A percentile compares a stretch with the other conserved stretches of the same genome.
phyloP scores from a whole-genome alignment of 768 basidiomycete species.

The Sistotremastrum suecicum region DNA sequence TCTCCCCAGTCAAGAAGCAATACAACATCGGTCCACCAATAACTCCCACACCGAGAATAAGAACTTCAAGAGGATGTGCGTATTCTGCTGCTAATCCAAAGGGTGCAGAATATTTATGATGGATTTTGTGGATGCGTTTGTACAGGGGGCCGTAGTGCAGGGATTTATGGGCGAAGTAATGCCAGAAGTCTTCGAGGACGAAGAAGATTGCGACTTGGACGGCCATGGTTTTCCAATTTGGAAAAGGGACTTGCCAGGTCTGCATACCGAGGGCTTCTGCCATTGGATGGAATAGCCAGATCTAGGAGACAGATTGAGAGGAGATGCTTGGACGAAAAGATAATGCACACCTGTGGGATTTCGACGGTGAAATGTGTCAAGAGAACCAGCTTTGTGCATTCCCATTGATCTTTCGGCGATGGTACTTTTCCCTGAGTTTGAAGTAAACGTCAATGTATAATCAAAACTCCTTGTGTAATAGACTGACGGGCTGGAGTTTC shows the following conservation, averaged over 20 bases:
- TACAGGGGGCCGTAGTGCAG: constrained; percentile 77
- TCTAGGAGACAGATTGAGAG: constrained; percentile 27
- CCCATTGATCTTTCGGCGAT: constrained; percentile 75
- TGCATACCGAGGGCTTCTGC: constrained; percentile 80
- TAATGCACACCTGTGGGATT: constrained; percentile 57
- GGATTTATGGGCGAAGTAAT: constrained; percentile 82
- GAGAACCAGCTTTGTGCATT: constrained; percentile 87
- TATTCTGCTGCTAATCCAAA: constrained; percentile 97
- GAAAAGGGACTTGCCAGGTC: constrained; percentile 91
- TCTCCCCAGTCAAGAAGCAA: constrained; percentile 56
- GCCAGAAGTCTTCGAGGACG: constrained; percentile 91
- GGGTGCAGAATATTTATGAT: constrained; percentile 94
- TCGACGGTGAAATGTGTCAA: constrained; percentile 95
- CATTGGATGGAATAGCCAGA: constrained; percentile 84
- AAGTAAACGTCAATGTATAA: too few species aligned
- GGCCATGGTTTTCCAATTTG: constrained; percentile 48
- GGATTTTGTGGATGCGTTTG: constrained; percentile 91
- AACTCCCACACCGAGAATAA: constrained; percentile 88
- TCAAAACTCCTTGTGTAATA: neutral
- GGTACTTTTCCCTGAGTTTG: constrained; percentile 55
- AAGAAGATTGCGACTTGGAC: constrained; percentile 83
- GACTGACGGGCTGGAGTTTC: constrained; percentile 69
- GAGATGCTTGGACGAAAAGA: neutral
- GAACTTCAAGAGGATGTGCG: constrained; percentile 91
- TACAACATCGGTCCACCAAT: constrained; percentile 80